phyloP scores from a whole-genome alignment of 192 early-diverging fungal species.

The Coemansia sp. region DNA sequence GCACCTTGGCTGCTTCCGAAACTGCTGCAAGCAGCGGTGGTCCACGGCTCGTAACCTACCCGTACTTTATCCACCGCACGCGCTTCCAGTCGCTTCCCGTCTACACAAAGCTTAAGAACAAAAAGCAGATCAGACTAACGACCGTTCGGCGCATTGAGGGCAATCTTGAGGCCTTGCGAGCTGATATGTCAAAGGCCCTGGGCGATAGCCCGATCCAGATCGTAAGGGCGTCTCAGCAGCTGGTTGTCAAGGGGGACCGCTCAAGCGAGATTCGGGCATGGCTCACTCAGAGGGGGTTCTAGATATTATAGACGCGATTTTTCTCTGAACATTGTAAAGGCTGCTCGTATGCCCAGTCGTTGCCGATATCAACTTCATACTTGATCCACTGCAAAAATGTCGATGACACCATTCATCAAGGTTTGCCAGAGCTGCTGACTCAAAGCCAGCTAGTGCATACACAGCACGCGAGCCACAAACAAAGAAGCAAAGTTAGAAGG shows the following conservation, averaged over 20 bases:
- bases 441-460: neutral
- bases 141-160: conserved; percentile 71
- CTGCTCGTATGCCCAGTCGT: neutral
- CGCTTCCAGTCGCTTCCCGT: conserved; percentile 63
- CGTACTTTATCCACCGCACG: conserved; percentile 69
- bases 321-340: neutral
- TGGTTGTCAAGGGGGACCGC: conserved; percentile 59
- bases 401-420: too few relatives aligned
- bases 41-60: conserved; percentile 13
- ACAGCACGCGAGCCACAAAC: neutral
- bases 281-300: conserved; percentile 60
- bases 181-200: conserved; percentile 24
- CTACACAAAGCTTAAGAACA: conserved; percentile 69
- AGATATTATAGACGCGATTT: neutral
- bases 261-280: conserved; percentile 54
- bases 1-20: conserved; percentile 23
- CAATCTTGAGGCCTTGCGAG: conserved; percentile 54
- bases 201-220: conserved; percentile 27
- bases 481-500: neutral
- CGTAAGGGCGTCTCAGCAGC: conserved; percentile 50
- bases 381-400: neutral
- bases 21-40: neutral
- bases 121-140: conserved; percentile 61
- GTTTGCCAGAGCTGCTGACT: too few relatives aligned
- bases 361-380: too few relatives aligned